A percentile compares a stretch with the other conserved stretches of the same genome.
phyloP scores from a whole-genome alignment of 2,329 filamentous ascomycete genomes.

The Cyphellophora attinorum region DNA sequence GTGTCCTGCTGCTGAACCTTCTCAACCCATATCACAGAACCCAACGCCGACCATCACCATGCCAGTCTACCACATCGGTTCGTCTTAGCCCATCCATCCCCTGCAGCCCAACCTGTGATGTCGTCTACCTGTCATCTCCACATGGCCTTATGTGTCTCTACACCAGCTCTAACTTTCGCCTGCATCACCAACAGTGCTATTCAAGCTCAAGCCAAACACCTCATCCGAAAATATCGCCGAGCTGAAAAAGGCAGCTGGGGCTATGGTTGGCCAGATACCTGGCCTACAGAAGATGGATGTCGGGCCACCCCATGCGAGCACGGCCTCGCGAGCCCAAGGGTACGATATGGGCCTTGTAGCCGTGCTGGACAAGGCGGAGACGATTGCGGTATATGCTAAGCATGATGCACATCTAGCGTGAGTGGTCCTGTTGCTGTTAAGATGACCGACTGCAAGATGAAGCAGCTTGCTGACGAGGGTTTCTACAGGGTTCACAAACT shows the following conservation, averaged over 20 bases:
- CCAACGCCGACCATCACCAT: too few relatives aligned
- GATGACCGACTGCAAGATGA: neutral
- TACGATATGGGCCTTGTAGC: slow-evolving; percentile 38
- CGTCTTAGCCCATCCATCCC: too few relatives aligned
- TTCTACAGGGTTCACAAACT: slow-evolving; percentile 28
- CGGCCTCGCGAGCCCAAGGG: slow-evolving; percentile 32
- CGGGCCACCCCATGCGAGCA: slow-evolving; percentile 28
- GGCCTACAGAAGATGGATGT: slow-evolving; percentile 27
- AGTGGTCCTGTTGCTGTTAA: slow-evolving; percentile 12
- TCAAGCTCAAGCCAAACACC: slow-evolving; percentile 32
- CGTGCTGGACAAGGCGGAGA: slow-evolving; percentile 32
- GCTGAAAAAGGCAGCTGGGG: slow-evolving; percentile 23
- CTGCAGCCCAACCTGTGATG: too few relatives aligned
- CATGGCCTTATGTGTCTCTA: too few relatives aligned
- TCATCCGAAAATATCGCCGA: slow-evolving; percentile 23
- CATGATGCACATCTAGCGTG: slow-evolving; percentile 39
- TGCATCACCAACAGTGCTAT: too few relatives aligned
- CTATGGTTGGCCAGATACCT: slow-evolving; percentile 34
- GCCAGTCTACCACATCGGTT: slow-evolving; percentile 33
- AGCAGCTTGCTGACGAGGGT: slow-evolving; percentile 4
- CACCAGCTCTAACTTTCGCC: too few relatives aligned
- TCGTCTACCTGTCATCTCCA: too few relatives aligned
- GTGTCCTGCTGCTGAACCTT: too few relatives aligned
- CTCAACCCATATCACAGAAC: too few relatives aligned
- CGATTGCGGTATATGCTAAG: slow-evolving; percentile 32